Percentiles rank a stretch among this genome's conserved stretches.
Evolutionary conservation across 805 yeast genomes (phyloP).

Genomic region (Metschnikowia lunata): DNA sequence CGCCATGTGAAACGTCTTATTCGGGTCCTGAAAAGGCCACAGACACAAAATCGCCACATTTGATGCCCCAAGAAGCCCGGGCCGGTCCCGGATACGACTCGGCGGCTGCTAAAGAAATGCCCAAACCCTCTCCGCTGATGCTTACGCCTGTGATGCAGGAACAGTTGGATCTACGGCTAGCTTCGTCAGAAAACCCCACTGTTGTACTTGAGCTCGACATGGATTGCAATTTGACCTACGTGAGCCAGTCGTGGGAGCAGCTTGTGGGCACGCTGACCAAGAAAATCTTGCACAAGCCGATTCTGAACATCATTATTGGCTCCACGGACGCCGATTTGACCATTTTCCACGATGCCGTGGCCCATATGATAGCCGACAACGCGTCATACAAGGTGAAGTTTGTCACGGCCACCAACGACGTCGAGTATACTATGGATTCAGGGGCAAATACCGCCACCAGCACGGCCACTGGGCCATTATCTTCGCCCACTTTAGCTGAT

Average conservation of each 20-base stretch:
- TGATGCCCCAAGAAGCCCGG: neutral
- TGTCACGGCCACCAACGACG: slow-evolving; percentile 44
- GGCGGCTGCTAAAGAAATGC: neutral
- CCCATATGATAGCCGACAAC: slow-evolving; percentile 68
- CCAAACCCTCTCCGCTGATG: neutral
- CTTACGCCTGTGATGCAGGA: slow-evolving; percentile 30
- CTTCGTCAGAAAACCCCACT: slow-evolving; percentile 67
- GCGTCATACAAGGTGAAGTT: slow-evolving; percentile 75
- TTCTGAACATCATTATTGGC: slow-evolving; percentile 64
- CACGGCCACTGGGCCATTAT: neutral
- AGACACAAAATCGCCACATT: no score
- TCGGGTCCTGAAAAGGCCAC: no score
- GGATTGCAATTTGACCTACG: slow-evolving; percentile 70
- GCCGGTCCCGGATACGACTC: neutral
- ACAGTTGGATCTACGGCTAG: slow-evolving; percentile 53
- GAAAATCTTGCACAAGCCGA: slow-evolving; percentile 53
- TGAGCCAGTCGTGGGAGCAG: slow-evolving; percentile 73
- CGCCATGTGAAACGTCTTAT: slow-evolving; percentile 26
- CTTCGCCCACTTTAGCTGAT: no score
- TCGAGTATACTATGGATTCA: neutral
- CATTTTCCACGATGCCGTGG: slow-evolving; percentile 67
- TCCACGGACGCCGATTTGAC: slow-evolving; percentile 52
- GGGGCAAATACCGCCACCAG: neutral
- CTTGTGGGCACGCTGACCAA: slow-evolving; percentile 64
- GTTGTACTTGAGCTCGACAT: slow-evolving; percentile 81